phyloP scores from a whole-genome alignment of 179 eudicot species.

The Silene vulgaris region DNA sequence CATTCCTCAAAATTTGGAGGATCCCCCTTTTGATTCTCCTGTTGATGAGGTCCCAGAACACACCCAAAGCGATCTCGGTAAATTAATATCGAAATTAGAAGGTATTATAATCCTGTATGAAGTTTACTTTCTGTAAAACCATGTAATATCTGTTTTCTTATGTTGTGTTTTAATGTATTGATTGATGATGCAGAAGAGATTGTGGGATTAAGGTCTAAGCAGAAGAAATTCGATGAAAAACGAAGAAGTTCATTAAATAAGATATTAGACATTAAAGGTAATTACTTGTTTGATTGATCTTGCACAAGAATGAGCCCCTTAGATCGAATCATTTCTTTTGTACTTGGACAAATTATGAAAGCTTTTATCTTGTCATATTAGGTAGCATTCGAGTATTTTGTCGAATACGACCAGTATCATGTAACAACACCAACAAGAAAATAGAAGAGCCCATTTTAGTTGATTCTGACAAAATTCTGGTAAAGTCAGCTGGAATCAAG shows the following conservation, averaged over 20 bases:
- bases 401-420: conserved; percentile 48
- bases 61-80: conserved; percentile 39
- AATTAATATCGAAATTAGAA: conserved; percentile 40
- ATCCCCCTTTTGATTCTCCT: conserved; percentile 26
- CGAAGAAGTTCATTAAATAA: conserved; percentile 57
- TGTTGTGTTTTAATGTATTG: not conserved
- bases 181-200: conserved; percentile 50
- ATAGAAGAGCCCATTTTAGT: conserved; percentile 37
- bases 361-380: conserved; percentile 22
- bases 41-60: conserved; percentile 42
- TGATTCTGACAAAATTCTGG: conserved; percentile 46
- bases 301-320: conserved; percentile 1
- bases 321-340: not conserved
- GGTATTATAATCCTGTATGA: conserved; percentile 30
- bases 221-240: conserved; percentile 41
- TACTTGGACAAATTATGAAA: conserved; percentile 8
- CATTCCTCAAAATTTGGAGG: conserved; percentile 17
- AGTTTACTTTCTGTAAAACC: not conserved
- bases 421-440: conserved; percentile 23
- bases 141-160: not conserved
- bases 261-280: conserved; percentile 67
- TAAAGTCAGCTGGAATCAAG: conserved; percentile 54
- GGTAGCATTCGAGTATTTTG: conserved; percentile 70
- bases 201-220: conserved; percentile 38
- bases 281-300: conserved; percentile 2